Base-by-base conservation (phyloP, 768 basidiomycete genomes). In the Russula earlei region DNA sequence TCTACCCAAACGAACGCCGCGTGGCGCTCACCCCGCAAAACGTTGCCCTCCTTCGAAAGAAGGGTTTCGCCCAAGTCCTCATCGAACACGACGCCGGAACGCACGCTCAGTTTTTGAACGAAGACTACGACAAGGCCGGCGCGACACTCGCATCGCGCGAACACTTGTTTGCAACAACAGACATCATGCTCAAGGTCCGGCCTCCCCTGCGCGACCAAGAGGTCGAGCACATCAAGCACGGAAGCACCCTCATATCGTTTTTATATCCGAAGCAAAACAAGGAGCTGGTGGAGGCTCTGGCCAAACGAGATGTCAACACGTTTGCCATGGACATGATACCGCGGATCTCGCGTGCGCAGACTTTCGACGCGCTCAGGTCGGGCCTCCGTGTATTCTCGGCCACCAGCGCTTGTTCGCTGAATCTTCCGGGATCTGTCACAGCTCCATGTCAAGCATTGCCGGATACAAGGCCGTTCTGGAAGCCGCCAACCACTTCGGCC, bases 281-380 rank as follows among this genome's bases (percentile, higher is more conserved):
- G 68, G 68, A 74, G 36, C 77, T 85, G 47, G 81, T 92, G 24
- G 83, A 91, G 63, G 74, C 76, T 47, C 72, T 91, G 60, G 78
- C 83, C n/a, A 69, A 76, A 31, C 78, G 80, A 52, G 80, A 80
- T 60, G 74, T 84, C 53, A 88, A 82, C 61, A 81, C 80, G 25
- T 87, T 93, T 65, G 89, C 85, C 67, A 93, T 93, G 91, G 91
- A 93, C 66, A 81, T 85, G 79, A 90, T 93, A 73, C 91, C 91
- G 63, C 80, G 91, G 55, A 91, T 93, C 63, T 91, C 88, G 58
- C 81, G 91, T 51, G 91, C 91, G 43, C 91, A 93, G 68, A 86
- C 86, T 20, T 93, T 91, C 61, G 91, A 93, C 70, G 91, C 85
- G 36, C 72, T 93, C 63, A 91, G 87, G 88, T 86, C 52, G 60